A percentile compares a stretch with the other conserved stretches of the same genome.
Evolutionary conservation across 2,329 filamentous ascomycete species (phyloP).

Genomic region (Zasmidium citrigriseum): DNA sequence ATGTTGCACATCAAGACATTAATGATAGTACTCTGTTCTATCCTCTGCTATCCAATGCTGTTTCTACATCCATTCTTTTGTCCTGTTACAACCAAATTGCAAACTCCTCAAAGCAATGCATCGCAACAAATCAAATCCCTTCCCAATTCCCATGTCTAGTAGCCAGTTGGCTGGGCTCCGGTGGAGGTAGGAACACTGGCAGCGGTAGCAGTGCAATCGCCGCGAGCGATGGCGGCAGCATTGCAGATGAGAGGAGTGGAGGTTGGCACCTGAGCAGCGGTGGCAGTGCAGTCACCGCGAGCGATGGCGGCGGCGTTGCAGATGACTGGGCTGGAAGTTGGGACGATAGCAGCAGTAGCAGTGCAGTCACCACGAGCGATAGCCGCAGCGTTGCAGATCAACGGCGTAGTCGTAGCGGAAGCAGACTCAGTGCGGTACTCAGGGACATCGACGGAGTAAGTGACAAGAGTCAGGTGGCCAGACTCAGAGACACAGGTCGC

Average conservation of each 20-base stretch:
- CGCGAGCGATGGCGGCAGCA: not conserved
- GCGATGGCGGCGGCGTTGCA: not conserved
- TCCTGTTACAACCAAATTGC: no score
- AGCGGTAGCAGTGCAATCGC: not conserved
- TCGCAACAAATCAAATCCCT: no score
- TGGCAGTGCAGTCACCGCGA: not conserved
- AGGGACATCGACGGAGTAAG: not conserved
- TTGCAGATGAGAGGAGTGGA: not conserved
- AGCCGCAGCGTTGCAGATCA: not conserved
- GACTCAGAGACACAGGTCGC: slow-evolving; percentile 18
- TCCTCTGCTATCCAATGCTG: no score
- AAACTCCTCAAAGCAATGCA: no score
- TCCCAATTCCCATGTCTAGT: no score
- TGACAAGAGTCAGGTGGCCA: slow-evolving; percentile 22
- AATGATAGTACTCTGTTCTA: no score
- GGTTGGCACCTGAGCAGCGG: not conserved
- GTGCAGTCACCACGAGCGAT: not conserved
- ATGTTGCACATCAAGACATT: no score
- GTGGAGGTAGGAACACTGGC: not conserved
- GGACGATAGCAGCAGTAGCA: not conserved
- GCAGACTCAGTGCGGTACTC: not conserved
- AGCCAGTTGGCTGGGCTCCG: no score
- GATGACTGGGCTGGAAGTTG: not conserved
- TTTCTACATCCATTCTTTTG: no score
- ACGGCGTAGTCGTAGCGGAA: not conserved